A percentile compares a stretch with the other conserved stretches of the same genome.
phyloP scores from a whole-genome alignment of 75 land plant genomes.

The Selaginella moellendorffii region DNA sequence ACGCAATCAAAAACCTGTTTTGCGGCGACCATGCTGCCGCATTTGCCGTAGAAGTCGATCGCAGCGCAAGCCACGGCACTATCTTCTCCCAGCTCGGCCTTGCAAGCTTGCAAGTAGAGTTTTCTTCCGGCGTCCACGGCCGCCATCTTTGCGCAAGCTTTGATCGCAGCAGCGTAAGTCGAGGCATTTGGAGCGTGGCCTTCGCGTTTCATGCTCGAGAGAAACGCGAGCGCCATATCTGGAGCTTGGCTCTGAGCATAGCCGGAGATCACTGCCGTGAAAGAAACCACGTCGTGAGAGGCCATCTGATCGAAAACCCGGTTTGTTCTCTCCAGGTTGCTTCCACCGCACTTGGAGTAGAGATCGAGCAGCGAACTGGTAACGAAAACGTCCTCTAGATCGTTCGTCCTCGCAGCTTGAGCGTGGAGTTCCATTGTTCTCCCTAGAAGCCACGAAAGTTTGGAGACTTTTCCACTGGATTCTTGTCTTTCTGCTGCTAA shows the following conservation, averaged over 20 bases:
- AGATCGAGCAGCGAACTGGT: neutral
- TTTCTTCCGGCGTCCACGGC: neutral
- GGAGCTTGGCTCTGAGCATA: neutral
- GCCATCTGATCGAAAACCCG: neutral
- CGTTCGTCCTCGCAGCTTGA: too few relatives aligned
- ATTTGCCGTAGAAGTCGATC: neutral
- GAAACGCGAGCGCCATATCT: neutral
- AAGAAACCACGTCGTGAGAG: neutral
- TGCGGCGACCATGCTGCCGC: neutral
- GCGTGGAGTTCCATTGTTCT: neutral
- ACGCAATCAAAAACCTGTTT: neutral
- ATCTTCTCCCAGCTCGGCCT: neutral
- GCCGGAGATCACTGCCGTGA: neutral
- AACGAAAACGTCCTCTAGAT: neutral
- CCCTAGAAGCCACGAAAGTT: neutral
- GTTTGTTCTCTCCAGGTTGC: neutral
- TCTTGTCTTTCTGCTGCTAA: neutral
- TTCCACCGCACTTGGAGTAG: neutral
- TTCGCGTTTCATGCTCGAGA: neutral
- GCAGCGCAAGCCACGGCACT: neutral
- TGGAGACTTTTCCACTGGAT: neutral
- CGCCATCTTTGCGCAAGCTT: neutral
- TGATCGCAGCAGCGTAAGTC: neutral
- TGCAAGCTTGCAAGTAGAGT: neutral
- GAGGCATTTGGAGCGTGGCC: neutral